Evolutionary conservation across 345 rosid genomes (phyloP), one percentile per base, ranked within the genome.

Genomic region (Limnanthes douglasii): DNA sequence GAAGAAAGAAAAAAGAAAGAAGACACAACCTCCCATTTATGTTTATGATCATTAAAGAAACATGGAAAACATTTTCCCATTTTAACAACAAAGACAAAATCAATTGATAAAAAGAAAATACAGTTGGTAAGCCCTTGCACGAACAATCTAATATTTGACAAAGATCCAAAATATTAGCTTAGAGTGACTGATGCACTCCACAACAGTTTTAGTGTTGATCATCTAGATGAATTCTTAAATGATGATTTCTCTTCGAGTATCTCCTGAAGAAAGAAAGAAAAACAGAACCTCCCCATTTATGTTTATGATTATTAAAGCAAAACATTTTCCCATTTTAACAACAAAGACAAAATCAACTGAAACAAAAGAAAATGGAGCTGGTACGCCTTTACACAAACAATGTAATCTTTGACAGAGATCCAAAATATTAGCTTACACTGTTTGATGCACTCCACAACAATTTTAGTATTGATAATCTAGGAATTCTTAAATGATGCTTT

Each of bases 161-260:
- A 48, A 29, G 22, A 18, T 10, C 35, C 4, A 11, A 36, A 32
- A 59, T 11, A 6, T 19, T 34, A 16, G 22, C 58, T 45, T 82
- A 83, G 95, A 78, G 68, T 18, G 51, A 62, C 46, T 41, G 60
- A 60, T 86, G 97, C 35, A 61, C 58, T 43, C 97, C 83, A 43
- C 21, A 14, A 54, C 65, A 11, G 80, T 71, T 55, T 39, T 64
- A 12, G 76, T 64, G 31, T 71, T 83, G 23, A 71, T 57, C 97
- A 88, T 88, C 72, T 68, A 66, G 35, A 75, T 0, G 80, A 93
- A 45, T 82, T 86, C 68, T 69, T 65, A 54, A 69, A 75, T 9
- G 85, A 69, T 0, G 97, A 95, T 64, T 75, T 86, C 74, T 73
- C 72, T 63, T 46, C 69, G 59, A 86, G 93, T 52, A 32, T 73